phyloP scores from a whole-genome alignment of 1,139 yeast genomes.

The Fermentozyma sake region DNA sequence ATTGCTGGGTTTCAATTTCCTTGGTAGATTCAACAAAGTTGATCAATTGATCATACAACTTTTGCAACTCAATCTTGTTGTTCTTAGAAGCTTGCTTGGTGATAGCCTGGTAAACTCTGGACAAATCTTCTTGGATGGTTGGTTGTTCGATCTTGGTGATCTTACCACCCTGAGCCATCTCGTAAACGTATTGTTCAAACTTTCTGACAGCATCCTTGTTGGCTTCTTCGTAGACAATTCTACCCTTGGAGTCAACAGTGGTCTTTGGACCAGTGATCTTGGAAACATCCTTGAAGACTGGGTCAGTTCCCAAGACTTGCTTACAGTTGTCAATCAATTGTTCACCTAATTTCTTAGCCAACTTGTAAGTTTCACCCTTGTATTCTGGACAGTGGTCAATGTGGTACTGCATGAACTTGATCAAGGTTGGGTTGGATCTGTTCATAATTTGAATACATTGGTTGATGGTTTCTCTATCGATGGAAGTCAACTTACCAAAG shows the following conservation, averaged over 20 bases:
- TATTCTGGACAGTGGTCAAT: slow-evolving; percentile 87
- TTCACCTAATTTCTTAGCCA: slow-evolving; percentile 86
- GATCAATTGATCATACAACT: slow-evolving; percentile 73
- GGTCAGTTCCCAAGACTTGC: slow-evolving; percentile 75
- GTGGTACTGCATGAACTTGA: slow-evolving; percentile 96
- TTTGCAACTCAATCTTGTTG: slow-evolving; percentile 74
- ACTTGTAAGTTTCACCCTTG: slow-evolving; percentile 83
- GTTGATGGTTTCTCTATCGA: slow-evolving; percentile 93
- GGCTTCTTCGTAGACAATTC: slow-evolving; percentile 74
- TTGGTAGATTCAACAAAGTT: slow-evolving; percentile 65
- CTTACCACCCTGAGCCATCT: slow-evolving; percentile 94
- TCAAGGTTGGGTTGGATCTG: slow-evolving; percentile 89
- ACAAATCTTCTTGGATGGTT: slow-evolving; percentile 78
- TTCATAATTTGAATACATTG: slow-evolving; percentile 98
- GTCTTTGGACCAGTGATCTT: slow-evolving; percentile 96
- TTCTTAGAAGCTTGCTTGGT: slow-evolving; percentile 62
- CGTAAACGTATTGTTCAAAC: slow-evolving; percentile 90
- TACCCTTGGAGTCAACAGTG: slow-evolving; percentile 82
- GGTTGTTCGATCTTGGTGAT: slow-evolving; percentile 67
- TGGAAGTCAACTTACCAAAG: slow-evolving; percentile 84
- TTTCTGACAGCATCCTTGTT: slow-evolving; percentile 90
- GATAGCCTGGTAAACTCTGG: slow-evolving; percentile 78
- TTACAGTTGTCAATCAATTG: slow-evolving; percentile 94
- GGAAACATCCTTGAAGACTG: slow-evolving; percentile 92
- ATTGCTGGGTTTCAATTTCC: slow-evolving; percentile 54